A percentile compares a stretch with the other conserved stretches of the same genome.
phyloP scores from a whole-genome alignment of 1,284 basidiomycete genomes.

The Ustilago esculenta region DNA sequence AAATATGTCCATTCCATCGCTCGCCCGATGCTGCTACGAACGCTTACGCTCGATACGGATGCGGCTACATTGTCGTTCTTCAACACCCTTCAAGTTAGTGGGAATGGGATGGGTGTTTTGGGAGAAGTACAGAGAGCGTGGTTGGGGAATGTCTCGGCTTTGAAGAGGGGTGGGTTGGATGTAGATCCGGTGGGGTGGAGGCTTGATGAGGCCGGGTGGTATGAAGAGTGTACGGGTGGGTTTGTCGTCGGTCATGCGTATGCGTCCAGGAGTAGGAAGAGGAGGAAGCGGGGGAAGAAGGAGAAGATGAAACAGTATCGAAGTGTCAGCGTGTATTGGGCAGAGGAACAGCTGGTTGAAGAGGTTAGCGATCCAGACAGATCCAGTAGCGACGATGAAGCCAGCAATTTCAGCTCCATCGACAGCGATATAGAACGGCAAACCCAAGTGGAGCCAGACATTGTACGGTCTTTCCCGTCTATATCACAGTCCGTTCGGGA shows the following conservation, averaged over 20 bases:
- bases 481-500: too few species aligned
- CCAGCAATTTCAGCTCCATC: not conserved
- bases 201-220: slow-evolving; percentile 39
- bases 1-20: slow-evolving; percentile 25
- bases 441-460: too few species aligned
- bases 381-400: slow-evolving; percentile 7
- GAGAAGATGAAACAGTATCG: slow-evolving; percentile 16
- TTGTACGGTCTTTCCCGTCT: too few species aligned
- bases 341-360: slow-evolving; percentile 42
- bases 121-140: slow-evolving; percentile 21
- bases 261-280: slow-evolving; percentile 10
- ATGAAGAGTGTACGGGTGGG: slow-evolving; percentile 35
- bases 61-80: slow-evolving; percentile 8
- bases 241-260: slow-evolving; percentile 45
- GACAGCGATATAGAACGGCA: not conserved
- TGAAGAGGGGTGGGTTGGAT: not conserved
- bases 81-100: not conserved
- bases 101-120: not conserved
- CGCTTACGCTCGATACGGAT: slow-evolving; percentile 23
- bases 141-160: slow-evolving; percentile 28
- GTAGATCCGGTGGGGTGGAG: slow-evolving; percentile 14
- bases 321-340: slow-evolving; percentile 45
- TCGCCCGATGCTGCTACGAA: slow-evolving; percentile 24
- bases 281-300: not conserved
- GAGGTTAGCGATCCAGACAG: slow-evolving; percentile 34